Percentiles rank a stretch among this genome's conserved stretches.
phyloP scores from a whole-genome alignment of 129 eudicot genomes.

The Artemisia annua region DNA sequence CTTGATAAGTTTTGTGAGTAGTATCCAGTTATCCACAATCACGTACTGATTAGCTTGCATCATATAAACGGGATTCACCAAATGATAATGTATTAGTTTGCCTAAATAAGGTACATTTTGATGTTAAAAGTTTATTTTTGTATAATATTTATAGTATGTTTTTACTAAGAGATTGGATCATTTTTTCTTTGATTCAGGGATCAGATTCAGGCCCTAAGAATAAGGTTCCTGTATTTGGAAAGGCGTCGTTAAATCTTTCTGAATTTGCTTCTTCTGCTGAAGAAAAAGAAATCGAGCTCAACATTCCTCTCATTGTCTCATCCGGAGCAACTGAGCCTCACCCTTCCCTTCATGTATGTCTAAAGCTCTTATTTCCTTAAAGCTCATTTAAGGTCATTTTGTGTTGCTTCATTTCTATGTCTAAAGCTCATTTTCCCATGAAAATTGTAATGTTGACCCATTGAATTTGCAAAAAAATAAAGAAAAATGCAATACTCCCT shows the following conservation, averaged over 20 bases:
- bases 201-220: slow-evolving; percentile 57
- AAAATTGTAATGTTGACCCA: not conserved
- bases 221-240: slow-evolving; percentile 57
- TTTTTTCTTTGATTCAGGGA: slow-evolving; percentile 48
- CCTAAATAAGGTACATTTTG: no score
- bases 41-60: not conserved
- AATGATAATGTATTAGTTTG: not conserved
- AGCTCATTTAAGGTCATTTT: not conserved
- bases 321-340: slow-evolving; percentile 46
- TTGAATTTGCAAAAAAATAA: no score
- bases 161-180: slow-evolving; percentile 16
- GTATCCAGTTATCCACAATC: slow-evolving; percentile 6
- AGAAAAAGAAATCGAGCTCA: slow-evolving; percentile 59
- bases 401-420: not conserved
- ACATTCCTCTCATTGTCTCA: slow-evolving; percentile 58
- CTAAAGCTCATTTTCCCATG: not conserved
- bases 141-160: not conserved
- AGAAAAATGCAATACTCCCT: not conserved
- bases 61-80: slow-evolving; percentile 9
- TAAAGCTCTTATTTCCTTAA: no score
- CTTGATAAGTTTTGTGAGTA: not conserved
- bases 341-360: slow-evolving; percentile 65
- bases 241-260: slow-evolving; percentile 74
- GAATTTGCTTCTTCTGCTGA: slow-evolving; percentile 62
- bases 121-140: not conserved